A percentile compares a stretch with the other conserved stretches of the same genome.
phyloP scores from a whole-genome alignment of 768 basidiomycete genomes.

The Lentinula detonsa region DNA sequence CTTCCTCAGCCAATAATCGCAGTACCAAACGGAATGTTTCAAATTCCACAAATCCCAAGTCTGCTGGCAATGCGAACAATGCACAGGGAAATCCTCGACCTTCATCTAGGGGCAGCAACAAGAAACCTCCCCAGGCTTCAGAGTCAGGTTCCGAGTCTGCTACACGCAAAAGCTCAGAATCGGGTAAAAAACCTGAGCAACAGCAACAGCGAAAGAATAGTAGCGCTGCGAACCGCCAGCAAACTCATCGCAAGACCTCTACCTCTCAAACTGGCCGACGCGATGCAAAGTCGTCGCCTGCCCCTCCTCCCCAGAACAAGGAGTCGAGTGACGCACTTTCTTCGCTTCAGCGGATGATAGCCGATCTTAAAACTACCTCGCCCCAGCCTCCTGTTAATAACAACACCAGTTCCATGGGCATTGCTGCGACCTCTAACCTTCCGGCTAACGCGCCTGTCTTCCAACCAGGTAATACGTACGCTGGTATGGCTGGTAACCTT shows the following conservation, averaged over 20 bases:
- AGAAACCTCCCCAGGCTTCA: constrained; percentile 39
- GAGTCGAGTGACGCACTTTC: constrained; percentile 79
- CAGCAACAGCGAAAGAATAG: constrained; percentile 47
- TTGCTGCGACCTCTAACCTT: constrained; percentile 45
- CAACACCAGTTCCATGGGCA: constrained; percentile 34
- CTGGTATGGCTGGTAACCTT: constrained; percentile 32
- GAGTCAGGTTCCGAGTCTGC: constrained; percentile 76
- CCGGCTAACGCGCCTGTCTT: constrained; percentile 68
- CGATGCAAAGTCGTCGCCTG: constrained; percentile 37
- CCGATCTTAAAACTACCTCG: constrained; percentile 84
- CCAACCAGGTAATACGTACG: constrained; percentile 63
- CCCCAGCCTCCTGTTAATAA: constrained; percentile 44
- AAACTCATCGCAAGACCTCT: constrained; percentile 52
- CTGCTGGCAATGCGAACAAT: constrained; percentile 31
- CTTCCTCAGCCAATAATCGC: constrained; percentile 41
- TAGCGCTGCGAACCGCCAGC: constrained; percentile 35
- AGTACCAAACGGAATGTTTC: constrained; percentile 55
- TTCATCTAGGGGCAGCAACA: constrained; percentile 63
- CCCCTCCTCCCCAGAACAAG: constrained; percentile 39
- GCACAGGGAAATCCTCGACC: constrained; percentile 46
- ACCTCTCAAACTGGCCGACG: constrained; percentile 46
- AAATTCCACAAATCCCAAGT: constrained; percentile 37
- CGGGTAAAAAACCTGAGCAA: constrained; percentile 49
- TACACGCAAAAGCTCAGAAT: constrained; percentile 51
- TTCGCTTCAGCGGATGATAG: constrained; percentile 89